phyloP scores from a whole-genome alignment of 129 eudicot species.

The sunflower (Helianthus annuus) region HanXRQr2.0-SUNRISE NC_035435.2:122586448-122586947 shows the following conservation, averaged over 20 bases:
- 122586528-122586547: conserved; percentile 27
- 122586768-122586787: conserved; percentile 31
- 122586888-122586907: not conserved
- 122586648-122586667: conserved; percentile 35
- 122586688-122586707: conserved; percentile 14
- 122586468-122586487: conserved; percentile 7
- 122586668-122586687: conserved; percentile 31
- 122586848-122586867: not conserved
- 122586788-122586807: conserved; percentile 6
- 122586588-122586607: conserved; percentile 40
- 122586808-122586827: conserved; percentile 9
- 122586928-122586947: conserved; percentile 12
- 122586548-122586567: conserved; percentile 28
- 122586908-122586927: not conserved
- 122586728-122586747: conserved; percentile 27
- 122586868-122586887: conserved; percentile 2
- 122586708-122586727: conserved; percentile 34
- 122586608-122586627: conserved; percentile 29
- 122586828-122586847: not conserved
- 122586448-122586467: conserved; percentile 1
- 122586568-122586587: conserved; percentile 41
- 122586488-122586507: conserved; percentile 7
- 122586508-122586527: conserved; percentile 26
- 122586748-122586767: conserved; percentile 28
- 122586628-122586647: not conserved